phyloP scores from a whole-genome alignment of 2,329 filamentous ascomycete species.

The Fusarium nisikadoi region DNA sequence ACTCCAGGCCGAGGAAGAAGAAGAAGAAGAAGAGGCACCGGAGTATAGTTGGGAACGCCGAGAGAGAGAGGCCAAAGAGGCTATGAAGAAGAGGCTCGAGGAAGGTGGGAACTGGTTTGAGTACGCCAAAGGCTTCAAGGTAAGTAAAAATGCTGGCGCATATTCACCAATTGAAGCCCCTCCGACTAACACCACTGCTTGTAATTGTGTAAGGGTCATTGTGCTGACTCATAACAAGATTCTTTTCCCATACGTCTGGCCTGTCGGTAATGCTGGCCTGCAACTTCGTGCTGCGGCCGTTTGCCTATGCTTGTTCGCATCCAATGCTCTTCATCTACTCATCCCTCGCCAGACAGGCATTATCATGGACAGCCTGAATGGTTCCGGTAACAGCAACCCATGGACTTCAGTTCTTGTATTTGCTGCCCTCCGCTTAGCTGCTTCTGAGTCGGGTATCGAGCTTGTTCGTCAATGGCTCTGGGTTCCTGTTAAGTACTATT shows the following conservation, averaged over 20 bases:
- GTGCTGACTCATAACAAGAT: constrained; percentile 57
- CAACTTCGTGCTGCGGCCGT: constrained; percentile 76
- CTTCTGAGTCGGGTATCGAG: constrained; percentile 65
- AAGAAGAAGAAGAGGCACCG: constrained; percentile 53
- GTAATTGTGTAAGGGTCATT: background rate
- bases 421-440: constrained; percentile 61
- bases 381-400: constrained; percentile 58
- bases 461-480: constrained; percentile 66
- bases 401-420: constrained; percentile 66
- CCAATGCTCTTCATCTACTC: constrained; percentile 79
- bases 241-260: constrained; percentile 84
- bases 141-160: constrained; percentile 42
- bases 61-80: constrained; percentile 65
- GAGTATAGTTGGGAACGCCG: constrained; percentile 67
- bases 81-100: constrained; percentile 74
- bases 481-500: constrained; percentile 68
- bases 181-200: too few species aligned
- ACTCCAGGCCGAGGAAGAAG: constrained; percentile 50
- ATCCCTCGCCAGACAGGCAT: constrained; percentile 85
- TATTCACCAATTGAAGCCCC: background rate
- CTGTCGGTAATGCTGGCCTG: constrained; percentile 71
- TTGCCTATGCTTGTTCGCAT: constrained; percentile 72
- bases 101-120: constrained; percentile 81
- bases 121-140: constrained; percentile 78
- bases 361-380: constrained; percentile 75